These are phyloP conservation scores for Zoysia japonica DNA, from an alignment of 176 grass and related monocot species.

Conservation along the genomic window DNA sequence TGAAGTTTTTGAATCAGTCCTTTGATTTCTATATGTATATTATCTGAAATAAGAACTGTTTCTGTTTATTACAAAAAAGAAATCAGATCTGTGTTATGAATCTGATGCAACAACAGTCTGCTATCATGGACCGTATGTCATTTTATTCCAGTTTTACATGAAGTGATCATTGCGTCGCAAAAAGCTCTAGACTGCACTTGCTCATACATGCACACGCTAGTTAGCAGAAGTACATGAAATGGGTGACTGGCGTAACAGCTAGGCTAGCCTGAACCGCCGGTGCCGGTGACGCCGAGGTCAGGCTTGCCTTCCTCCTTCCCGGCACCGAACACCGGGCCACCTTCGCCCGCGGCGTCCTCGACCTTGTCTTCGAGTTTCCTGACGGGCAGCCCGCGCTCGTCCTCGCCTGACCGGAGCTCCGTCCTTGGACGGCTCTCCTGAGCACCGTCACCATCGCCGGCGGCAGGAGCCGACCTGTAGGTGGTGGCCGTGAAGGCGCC, in stretches of 20 bases:
- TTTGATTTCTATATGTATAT: not conserved
- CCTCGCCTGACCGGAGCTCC: constrained; percentile 40
- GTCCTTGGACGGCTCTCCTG: constrained; percentile 39
- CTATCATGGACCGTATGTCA: not conserved
- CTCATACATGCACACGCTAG: not conserved
- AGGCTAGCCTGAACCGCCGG: constrained; percentile 22
- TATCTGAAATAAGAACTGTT: not conserved
- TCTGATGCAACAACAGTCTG: not conserved
- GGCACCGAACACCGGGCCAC: constrained; percentile 69
- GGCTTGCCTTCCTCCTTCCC: constrained; percentile 52
- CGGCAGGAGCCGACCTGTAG: constrained; percentile 36
- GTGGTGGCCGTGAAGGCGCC: constrained; percentile 68
- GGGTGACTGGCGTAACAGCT: not conserved
- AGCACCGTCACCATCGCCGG: not conserved
- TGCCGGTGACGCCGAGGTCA: constrained; percentile 65
- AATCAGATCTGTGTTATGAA: not conserved
- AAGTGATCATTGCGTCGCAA: not conserved
- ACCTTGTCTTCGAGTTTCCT: constrained; percentile 64
- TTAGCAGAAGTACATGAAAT: not conserved
- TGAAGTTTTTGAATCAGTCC: not conserved
- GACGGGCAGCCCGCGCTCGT: constrained; percentile 47
- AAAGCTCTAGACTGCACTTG: not conserved
- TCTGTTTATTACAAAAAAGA: no score
- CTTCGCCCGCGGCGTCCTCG: constrained; percentile 50
- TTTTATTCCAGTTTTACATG: constrained; percentile 2